Evolutionary conservation across 2,329 filamentous ascomycete species (phyloP).

Genomic region (Aspergillus versicolor): DNA sequence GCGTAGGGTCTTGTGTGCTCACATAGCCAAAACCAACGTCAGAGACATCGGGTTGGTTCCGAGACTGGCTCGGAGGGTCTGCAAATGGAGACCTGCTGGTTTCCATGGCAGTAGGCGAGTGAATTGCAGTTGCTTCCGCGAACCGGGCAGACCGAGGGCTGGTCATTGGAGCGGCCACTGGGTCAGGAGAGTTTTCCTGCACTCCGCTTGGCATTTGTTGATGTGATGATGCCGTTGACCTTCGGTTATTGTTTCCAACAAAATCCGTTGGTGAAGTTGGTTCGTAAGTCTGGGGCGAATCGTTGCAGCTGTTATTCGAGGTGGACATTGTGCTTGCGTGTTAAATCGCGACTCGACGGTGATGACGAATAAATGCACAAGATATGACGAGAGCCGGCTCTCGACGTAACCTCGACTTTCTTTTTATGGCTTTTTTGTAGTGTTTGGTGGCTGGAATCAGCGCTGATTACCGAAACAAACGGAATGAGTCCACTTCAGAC

Average conservation of each 20-base stretch:
- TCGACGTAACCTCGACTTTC: constrained; percentile 16
- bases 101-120: constrained; percentile 59
- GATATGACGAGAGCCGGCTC: constrained; percentile 38
- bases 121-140: constrained; percentile 63
- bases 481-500: constrained; percentile 1
- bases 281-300: constrained; percentile 32
- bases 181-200: constrained; percentile 32
- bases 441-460: not conserved
- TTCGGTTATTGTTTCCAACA: constrained; percentile 32
- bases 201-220: constrained; percentile 26
- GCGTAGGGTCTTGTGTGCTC: constrained; percentile 53
- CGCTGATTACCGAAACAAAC: not conserved
- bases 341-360: not conserved
- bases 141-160: constrained; percentile 62
- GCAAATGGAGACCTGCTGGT: constrained; percentile 50
- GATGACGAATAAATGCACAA: constrained; percentile 12
- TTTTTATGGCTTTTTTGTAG: not conserved
- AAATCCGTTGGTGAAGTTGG: constrained; percentile 42
- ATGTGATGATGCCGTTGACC: constrained; percentile 28
- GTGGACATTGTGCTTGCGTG: constrained; percentile 24
- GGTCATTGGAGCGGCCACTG: constrained; percentile 40
- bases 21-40: constrained; percentile 95
- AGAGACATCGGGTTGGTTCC: constrained; percentile 59
- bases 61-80: constrained; percentile 51
- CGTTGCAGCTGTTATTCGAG: constrained; percentile 24